phyloP scores from a whole-genome alignment of 495 filamentous ascomycete species.

The Xylaria curta region DNA sequence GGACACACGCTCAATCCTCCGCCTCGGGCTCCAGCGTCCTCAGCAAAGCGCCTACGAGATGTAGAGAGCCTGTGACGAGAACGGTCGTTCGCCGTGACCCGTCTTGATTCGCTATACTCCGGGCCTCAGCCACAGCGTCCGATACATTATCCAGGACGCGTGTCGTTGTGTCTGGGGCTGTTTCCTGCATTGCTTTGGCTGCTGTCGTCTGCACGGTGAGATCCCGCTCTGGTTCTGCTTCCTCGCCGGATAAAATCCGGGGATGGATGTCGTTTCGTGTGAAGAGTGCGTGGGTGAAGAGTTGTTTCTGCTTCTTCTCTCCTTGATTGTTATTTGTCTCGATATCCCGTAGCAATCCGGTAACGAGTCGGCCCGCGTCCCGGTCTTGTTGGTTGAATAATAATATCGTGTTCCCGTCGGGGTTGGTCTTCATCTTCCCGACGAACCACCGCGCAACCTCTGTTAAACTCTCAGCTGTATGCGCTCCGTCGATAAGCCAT shows the following conservation, averaged over 20 bases:
- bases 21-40: constrained; percentile 69
- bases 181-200: constrained; percentile 32
- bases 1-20: constrained; percentile 24
- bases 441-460: constrained; percentile 77
- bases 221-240: constrained; percentile 34
- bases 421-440: constrained; percentile 36
- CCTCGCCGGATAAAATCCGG: background rate
- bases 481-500: constrained; percentile 92
- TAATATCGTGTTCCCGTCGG: constrained; percentile 54
- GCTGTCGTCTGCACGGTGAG: constrained; percentile 44
- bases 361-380: constrained; percentile 66
- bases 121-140: constrained; percentile 38
- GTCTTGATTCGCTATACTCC: constrained; percentile 12
- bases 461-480: constrained; percentile 82
- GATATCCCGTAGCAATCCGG: constrained; percentile 49
- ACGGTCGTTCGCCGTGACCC: constrained; percentile 37
- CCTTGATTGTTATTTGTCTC: background rate
- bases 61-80: constrained; percentile 83
- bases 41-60: constrained; percentile 83
- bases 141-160: constrained; percentile 36
- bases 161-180: constrained; percentile 30
- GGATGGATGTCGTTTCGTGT: constrained; percentile 49
- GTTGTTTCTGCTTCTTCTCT: background rate
- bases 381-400: constrained; percentile 96
- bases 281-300: constrained; percentile 49